Evolutionary conservation across 148 eudicot species (phyloP).

Genomic region (Euryodendron excelsum): DNA sequence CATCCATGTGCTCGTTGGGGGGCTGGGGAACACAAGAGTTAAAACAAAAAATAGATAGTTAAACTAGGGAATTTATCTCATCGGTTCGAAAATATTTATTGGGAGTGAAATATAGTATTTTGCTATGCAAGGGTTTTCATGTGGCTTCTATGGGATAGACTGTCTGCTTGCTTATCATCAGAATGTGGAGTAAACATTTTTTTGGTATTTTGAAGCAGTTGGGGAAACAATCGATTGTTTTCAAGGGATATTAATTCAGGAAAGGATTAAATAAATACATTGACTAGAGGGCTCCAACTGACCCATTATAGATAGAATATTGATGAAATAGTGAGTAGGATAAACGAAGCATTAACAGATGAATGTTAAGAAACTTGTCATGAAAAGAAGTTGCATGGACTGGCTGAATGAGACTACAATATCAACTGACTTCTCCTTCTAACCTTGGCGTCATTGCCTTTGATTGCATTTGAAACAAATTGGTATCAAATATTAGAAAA

Average conservation of each 20-base stretch:
- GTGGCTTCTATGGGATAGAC: neutral
- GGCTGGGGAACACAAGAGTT: neutral
- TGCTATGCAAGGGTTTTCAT: neutral
- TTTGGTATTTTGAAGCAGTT: neutral
- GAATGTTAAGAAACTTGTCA: neutral
- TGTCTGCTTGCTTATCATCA: neutral
- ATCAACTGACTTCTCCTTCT: neutral
- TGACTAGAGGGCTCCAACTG: too few species aligned
- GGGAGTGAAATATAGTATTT: neutral
- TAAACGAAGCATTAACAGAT: neutral
- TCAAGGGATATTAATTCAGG: neutral
- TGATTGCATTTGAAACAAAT: neutral
- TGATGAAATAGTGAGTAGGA: neutral
- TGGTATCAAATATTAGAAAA: neutral
- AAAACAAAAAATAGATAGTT: neutral
- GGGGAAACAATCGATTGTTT: neutral
- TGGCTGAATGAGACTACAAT: neutral
- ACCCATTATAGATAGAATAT: neutral
- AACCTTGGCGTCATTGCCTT: neutral
- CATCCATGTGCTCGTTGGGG: neutral
- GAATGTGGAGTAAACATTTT: too few species aligned
- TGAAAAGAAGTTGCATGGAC: neutral
- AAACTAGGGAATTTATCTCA: neutral
- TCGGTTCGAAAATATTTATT: neutral
- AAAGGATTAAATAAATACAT: neutral